A percentile compares a stretch with the other conserved stretches of the same genome.
Evolutionary conservation across 2,329 filamentous ascomycete species (phyloP).

Genomic region (Phyllosticta paracitricarpa): DNA sequence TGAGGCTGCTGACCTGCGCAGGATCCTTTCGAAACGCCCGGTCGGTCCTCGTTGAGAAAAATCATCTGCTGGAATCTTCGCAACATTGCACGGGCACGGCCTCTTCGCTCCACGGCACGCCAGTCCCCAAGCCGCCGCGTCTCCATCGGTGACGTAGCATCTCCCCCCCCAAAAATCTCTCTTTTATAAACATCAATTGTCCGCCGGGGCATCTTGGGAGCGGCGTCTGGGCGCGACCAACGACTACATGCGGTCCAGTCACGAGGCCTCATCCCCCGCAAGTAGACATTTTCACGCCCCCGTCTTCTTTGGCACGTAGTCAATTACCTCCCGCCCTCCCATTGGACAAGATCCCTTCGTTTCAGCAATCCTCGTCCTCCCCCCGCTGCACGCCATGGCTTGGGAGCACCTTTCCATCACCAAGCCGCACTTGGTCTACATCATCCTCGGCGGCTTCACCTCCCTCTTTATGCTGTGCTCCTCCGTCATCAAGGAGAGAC

Average conservation of each 20-base stretch:
- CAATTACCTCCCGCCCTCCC: background rate
- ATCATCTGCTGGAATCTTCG: background rate
- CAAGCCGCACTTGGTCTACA: slow-evolving; percentile 93
- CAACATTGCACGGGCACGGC: background rate
- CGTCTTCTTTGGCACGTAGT: slow-evolving; percentile 20
- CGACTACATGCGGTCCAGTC: slow-evolving; percentile 35
- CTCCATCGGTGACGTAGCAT: background rate
- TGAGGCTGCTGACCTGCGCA: background rate
- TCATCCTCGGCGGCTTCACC: slow-evolving; percentile 96
- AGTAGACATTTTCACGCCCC: slow-evolving; percentile 12
- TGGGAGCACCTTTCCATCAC: slow-evolving; percentile 80
- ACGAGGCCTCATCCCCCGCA: slow-evolving; percentile 14
- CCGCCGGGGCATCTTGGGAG: slow-evolving; percentile 17
- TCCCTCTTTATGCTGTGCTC: slow-evolving; percentile 98
- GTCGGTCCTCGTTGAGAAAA: background rate
- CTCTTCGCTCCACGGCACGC: background rate
- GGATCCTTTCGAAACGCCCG: background rate
- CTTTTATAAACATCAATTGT: background rate
- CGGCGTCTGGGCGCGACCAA: slow-evolving; percentile 41
- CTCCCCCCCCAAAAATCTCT: background rate
- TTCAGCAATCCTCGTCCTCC: background rate
- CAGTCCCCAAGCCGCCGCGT: background rate
- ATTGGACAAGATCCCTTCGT: slow-evolving; percentile 4
- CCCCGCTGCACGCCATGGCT: slow-evolving; percentile 44
- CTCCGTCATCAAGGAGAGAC: slow-evolving; percentile 92